Evolutionary conservation across 2,329 filamentous ascomycete species (phyloP), one percentile per base, ranked within the genome.

Genomic region (Pseudonectria foliicola): DNA sequence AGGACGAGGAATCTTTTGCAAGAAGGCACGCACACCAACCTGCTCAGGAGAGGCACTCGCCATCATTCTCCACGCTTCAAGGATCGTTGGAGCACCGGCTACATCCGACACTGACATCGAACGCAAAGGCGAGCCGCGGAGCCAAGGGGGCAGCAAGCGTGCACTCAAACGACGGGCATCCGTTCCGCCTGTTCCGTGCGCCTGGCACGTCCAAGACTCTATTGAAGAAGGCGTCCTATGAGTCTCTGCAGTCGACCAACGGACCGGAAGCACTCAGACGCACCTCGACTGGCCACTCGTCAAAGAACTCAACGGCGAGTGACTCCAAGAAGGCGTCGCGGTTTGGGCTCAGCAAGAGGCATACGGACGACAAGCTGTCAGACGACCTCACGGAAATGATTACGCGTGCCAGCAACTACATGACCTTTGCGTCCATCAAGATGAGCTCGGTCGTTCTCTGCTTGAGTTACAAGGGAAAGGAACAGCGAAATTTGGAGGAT

Each of bases 381-480:
- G 92, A 98, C 55, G 93, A 98, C 55, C 69, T 98, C 27, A 92
- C 87, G 10, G 87, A 93, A 65, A 98, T 98, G 92, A 90, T 98
- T 63, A 80, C 78, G 35, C 82, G 92, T 21, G 92, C 92, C 4
- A 95, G 86, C 38, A 94, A 89, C 57, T 98, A 93, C 66, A 95
- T 95, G 88, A 95, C 92, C 0, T 81, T 98, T 42, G 83, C 90
- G 3, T 89, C 94, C 60, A 88, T 98, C 60, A 92, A 88, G 61
- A 86, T 98, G 54, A 87, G 89, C 3, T 92, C 87, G 37, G 90
- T 98, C 49, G 88, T 96, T 3, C 77, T 98, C 24, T 98, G 92
- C 57, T 72, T 98, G 18, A 93, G 85, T 55, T 95, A 95, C 72
- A 95, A 96, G 61, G 92, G 93, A 54, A 93, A 88, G 58, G 87